phyloP scores from a whole-genome alignment of 305 asterid genomes.

The Fraxinus greggii region DNA sequence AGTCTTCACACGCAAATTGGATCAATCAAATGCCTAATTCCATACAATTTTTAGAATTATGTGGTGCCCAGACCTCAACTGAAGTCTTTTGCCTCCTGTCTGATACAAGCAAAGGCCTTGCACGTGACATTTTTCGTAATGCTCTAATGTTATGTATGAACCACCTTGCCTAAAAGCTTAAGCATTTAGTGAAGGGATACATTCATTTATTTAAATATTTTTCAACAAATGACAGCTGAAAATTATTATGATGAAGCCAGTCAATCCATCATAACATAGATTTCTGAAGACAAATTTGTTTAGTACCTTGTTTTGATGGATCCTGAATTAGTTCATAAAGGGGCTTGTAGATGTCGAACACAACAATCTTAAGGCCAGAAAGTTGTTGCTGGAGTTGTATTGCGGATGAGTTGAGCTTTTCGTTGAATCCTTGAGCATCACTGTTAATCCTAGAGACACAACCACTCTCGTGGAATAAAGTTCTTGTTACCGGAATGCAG shows the following conservation, averaged over 20 bases:
- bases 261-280: neutral
- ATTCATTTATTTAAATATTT: neutral
- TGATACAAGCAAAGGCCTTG: neutral
- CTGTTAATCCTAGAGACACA: constrained; percentile 64
- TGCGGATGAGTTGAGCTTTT: constrained; percentile 62
- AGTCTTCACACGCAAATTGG: neutral
- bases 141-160: neutral
- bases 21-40: neutral
- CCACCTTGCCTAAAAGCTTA: neutral
- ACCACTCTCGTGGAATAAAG: constrained; percentile 55
- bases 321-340: constrained; percentile 57
- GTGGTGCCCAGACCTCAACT: neutral
- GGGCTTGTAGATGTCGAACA: constrained; percentile 71
- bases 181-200: neutral
- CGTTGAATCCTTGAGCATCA: constrained; percentile 69
- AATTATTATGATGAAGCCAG: neutral
- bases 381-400: constrained; percentile 55
- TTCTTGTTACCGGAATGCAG: constrained; percentile 70
- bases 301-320: constrained; percentile 55
- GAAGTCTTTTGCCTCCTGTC: neutral
- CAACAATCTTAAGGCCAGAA: constrained; percentile 60
- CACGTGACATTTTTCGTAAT: neutral
- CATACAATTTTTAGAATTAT: neutral
- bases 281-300: neutral
- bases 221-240: neutral